Evolutionary conservation across 805 yeast species (phyloP), one percentile per base, ranked within the genome.

Genomic region (Spathaspora sp.): DNA sequence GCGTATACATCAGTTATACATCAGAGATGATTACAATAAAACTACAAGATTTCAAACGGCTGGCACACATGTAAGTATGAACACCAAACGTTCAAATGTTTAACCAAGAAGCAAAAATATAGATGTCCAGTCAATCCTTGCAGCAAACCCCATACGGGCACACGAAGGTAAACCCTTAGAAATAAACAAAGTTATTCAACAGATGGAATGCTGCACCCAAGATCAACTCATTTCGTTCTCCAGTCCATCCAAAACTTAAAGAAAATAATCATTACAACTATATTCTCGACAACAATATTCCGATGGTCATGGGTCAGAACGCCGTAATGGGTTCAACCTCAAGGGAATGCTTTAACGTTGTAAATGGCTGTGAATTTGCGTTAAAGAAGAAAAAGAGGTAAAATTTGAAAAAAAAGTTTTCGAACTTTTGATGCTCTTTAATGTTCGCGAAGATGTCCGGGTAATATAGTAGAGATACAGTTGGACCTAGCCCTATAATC

Each of bases 121-220:
- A 23, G 26, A 71, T 79, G 83, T 79, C 77, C 76, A 61, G 77
- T 69, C 68, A 73, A 78, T 81, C 85, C 73, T 81, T 81, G 85
- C 85, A 81, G 78, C 83, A 67, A 63, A 68, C 78, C 86, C 78
- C 87, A 83, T 81, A 75, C 85, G 85, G 85, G 83, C 76, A 76
- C 87, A 81, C 87, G 86, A 83, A 83, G 87, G 87, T 74, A 76
- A 72, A 65, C 82, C 86, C 84, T 82, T 80, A 80, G 83, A 69
- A 67, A 68, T 70, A 75, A 62, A 65, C 70, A 70, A 64, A 61
- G 64, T 68, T 66, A 46, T 69, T 59, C 56, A 49, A 68, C 81
- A 73, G 73, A 81, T 80, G 85, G 76, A 73, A 68, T 75, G 81
- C 83, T 80, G 87, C 87, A 83, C 88, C 88, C 88, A 78, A 83